These are phyloP conservation scores for Monilinia polystroma DNA, from an alignment of 2,329 filamentous ascomycete genomes.

Conservation along the genomic window DNA sequence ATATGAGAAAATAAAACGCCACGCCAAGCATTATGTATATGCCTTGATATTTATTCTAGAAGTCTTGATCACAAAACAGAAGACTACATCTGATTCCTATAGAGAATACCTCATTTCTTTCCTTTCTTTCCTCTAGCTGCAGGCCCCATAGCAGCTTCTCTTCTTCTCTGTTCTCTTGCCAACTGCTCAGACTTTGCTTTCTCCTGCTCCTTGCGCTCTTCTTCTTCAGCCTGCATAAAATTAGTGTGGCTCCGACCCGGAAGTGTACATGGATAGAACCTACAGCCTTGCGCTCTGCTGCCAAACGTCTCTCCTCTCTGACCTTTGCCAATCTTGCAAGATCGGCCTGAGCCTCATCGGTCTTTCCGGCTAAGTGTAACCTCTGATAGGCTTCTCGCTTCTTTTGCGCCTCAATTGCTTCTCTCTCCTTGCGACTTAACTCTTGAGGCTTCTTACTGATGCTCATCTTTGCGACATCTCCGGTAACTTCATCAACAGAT, in stretches of 20 bases:
- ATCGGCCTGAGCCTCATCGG: constrained; percentile 89
- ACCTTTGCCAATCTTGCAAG: constrained; percentile 79
- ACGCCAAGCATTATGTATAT: neutral
- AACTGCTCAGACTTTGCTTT: constrained; percentile 48
- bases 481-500: constrained; percentile 51
- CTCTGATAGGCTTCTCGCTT: constrained; percentile 90
- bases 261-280: constrained; percentile 37
- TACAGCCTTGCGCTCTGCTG: constrained; percentile 79
- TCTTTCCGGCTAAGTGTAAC: constrained; percentile 91
- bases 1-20: neutral
- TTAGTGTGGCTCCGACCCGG: constrained; percentile 26
- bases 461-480: constrained; percentile 55
- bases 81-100: neutral
- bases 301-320: constrained; percentile 80
- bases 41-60: constrained; percentile 7
- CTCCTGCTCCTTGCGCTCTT: constrained; percentile 43
- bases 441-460: constrained; percentile 49
- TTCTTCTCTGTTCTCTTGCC: constrained; percentile 46
- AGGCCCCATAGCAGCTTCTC: constrained; percentile 38
- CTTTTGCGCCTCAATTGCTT: constrained; percentile 82
- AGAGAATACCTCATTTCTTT: constrained; percentile 14
- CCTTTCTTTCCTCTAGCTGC: constrained; percentile 20
- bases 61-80: constrained; percentile 3
- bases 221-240: constrained; percentile 41
- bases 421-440: constrained; percentile 65